These are phyloP conservation scores for Citeromyces siamensis DNA, from an alignment of 1,139 yeast genomes.

Conservation along the genomic window DNA sequence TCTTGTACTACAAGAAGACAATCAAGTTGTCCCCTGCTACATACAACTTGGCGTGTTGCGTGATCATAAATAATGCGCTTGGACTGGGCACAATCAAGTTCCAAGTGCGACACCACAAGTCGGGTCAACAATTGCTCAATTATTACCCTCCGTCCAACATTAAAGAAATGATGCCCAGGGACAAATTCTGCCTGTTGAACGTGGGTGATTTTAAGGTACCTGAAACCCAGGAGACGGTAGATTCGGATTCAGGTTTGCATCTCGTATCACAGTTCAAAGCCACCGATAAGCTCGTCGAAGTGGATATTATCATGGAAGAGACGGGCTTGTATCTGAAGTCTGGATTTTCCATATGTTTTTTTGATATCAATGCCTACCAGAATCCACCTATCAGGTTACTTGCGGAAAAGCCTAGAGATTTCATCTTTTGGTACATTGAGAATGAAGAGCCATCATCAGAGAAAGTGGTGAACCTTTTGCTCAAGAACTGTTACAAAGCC, in stretches of 20 bases:
- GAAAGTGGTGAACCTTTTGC: constrained; percentile 14
- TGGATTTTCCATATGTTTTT: constrained; percentile 43
- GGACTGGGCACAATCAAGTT: constrained; percentile 53
- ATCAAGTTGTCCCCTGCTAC: constrained; percentile 38
- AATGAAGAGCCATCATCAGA: constrained; percentile 16
- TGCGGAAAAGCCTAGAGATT: constrained; percentile 9
- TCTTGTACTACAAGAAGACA: constrained; percentile 32
- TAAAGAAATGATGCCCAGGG: constrained; percentile 42
- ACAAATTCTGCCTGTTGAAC: constrained; percentile 36
- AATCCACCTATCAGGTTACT: constrained; percentile 6
- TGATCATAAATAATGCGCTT: constrained; percentile 37
- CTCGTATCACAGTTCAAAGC: not conserved
- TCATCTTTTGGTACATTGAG: constrained; percentile 21
- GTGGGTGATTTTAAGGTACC: constrained; percentile 34
- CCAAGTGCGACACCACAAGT: constrained; percentile 23
- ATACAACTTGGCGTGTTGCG: constrained; percentile 35
- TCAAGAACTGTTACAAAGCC: constrained; percentile 15
- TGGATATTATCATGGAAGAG: constrained; percentile 45
- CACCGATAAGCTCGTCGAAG: constrained; percentile 21
- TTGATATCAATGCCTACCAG: constrained; percentile 30
- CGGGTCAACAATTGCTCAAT: constrained; percentile 19
- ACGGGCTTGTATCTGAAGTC: constrained; percentile 42
- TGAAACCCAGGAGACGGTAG: not conserved
- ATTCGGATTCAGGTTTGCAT: constrained; percentile 2
- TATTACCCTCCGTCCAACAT: constrained; percentile 48